Percentiles rank a stretch among this genome's conserved stretches.
Conservation (phyloP, 1,139 yeast genomes). For the Insectozyma bohioensis region DNA sequence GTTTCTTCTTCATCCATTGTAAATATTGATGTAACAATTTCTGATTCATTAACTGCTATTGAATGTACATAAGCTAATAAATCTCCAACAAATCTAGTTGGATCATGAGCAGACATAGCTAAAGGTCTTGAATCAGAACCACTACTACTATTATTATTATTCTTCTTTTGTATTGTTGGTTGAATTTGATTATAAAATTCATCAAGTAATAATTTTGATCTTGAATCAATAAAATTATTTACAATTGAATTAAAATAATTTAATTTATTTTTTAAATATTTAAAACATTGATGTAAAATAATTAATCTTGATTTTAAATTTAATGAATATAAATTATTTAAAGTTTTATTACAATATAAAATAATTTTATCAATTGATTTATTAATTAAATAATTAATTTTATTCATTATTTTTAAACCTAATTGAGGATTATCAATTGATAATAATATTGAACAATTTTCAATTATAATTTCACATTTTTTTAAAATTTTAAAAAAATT, state of each 20-base stretch:
- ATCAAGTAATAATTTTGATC: constrained; percentile 56
- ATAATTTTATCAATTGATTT: constrained; percentile 52
- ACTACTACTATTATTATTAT: constrained; percentile 6
- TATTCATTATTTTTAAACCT: constrained; percentile 68
- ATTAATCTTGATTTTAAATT: constrained; percentile 27
- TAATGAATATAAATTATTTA: constrained; percentile 36
- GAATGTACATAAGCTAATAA: constrained; percentile 87
- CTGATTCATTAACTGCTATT: constrained; percentile 85
- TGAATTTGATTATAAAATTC: constrained; percentile 58
- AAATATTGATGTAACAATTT: constrained; percentile 55
- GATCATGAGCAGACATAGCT: constrained; percentile 72
- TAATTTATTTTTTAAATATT: constrained; percentile 34
- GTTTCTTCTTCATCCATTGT: constrained; percentile 16
- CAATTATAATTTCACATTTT: constrained; percentile 64
- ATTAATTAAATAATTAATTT: constrained; percentile 53
- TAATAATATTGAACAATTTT: constrained; percentile 66
- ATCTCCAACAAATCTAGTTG: constrained; percentile 81
- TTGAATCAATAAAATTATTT: constrained; percentile 45
- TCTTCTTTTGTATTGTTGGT: no score
- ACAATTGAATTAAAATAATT: constrained; percentile 55
- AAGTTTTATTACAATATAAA: constrained; percentile 32
- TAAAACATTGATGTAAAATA: constrained; percentile 35
- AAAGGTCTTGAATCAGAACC: constrained; percentile 46
- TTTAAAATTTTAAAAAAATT: constrained; percentile 63
- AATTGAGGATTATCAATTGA: constrained; percentile 68